phyloP scores from a whole-genome alignment of 1,284 basidiomycete species.

The Pulveroboletus sp. region DNA sequence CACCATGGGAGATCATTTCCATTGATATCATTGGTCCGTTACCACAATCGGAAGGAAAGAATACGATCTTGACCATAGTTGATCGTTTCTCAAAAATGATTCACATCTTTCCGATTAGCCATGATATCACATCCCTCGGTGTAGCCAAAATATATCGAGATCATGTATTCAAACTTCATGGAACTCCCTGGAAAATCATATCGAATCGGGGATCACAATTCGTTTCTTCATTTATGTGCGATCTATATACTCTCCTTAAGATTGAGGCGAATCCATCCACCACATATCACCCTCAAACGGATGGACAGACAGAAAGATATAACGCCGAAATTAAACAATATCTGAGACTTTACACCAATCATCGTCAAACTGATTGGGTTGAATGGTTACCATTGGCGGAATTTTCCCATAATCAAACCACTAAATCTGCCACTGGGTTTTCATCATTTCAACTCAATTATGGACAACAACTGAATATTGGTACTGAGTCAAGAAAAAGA shows the following conservation, averaged over 20 bases:
- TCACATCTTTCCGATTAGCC: rapidly evolving
- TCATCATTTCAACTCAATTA: not conserved
- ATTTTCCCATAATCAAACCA: not conserved
- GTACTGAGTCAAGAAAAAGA: not conserved
- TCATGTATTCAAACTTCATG: conserved; percentile 35
- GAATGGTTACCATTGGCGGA: not conserved
- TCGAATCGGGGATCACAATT: conserved; percentile 24
- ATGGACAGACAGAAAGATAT: not conserved
- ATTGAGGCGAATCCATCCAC: not conserved
- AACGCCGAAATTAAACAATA: not conserved
- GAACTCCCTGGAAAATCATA: not conserved
- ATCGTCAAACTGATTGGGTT: not conserved
- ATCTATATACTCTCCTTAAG: rapidly evolving
- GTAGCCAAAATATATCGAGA: conserved; percentile 29
- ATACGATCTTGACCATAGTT: conserved; percentile 41
- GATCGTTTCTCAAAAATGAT: conserved; percentile 38
- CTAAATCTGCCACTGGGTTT: rapidly evolving
- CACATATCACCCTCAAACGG: not conserved
- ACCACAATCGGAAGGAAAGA: conserved; percentile 25
- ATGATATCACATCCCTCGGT: conserved; percentile 22
- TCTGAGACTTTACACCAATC: not conserved
- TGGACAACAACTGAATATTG: not conserved
- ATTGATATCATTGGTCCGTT: not conserved
- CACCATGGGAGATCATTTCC: conserved; percentile 2
- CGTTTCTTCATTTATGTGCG: not conserved